phyloP scores from a whole-genome alignment of 2,329 filamentous ascomycete species.

The Stagonosporopsis cucurbitacearum region DNA sequence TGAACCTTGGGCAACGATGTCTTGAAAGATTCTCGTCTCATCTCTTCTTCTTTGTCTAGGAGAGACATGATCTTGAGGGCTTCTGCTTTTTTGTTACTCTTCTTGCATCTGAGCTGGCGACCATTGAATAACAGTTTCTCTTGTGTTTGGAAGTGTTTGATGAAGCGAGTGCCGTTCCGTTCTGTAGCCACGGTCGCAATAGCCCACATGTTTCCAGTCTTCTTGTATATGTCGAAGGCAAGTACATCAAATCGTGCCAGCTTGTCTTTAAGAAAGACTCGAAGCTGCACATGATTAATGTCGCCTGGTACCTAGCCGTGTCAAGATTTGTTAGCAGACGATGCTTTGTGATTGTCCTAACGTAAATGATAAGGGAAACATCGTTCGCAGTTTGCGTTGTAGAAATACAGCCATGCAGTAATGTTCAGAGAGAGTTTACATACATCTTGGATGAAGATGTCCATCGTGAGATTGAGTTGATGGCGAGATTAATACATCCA shows the following conservation, averaged over 20 bases:
- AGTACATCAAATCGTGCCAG: slow-evolving; percentile 51
- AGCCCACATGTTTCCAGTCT: slow-evolving; percentile 43
- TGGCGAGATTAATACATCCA: background rate
- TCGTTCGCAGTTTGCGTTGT: background rate
- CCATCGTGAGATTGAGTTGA: slow-evolving; percentile 19
- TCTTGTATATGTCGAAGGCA: slow-evolving; percentile 55
- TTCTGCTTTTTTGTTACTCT: slow-evolving; percentile 31
- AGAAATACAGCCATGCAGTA: background rate
- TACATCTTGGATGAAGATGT: slow-evolving; percentile 35
- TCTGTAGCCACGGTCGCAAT: slow-evolving; percentile 55
- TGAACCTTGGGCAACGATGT: slow-evolving; percentile 8
- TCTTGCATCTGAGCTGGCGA: slow-evolving; percentile 20
- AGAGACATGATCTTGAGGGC: slow-evolving; percentile 32
- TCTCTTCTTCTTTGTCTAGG: slow-evolving; percentile 30
- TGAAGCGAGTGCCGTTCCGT: slow-evolving; percentile 53
- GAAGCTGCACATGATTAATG: slow-evolving; percentile 52
- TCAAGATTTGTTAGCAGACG: background rate
- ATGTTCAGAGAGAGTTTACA: slow-evolving; percentile 1
- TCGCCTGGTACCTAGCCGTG: slow-evolving; percentile 46
- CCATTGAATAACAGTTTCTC: slow-evolving; percentile 23
- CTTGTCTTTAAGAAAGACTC: slow-evolving; percentile 48
- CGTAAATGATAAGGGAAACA: too few relatives aligned
- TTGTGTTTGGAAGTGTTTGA: slow-evolving; percentile 43
- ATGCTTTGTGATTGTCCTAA: too few relatives aligned
- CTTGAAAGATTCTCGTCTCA: slow-evolving; percentile 20